Conservation (phyloP, 1,139 yeast species). For the Lodderomyces margitis region DNA sequence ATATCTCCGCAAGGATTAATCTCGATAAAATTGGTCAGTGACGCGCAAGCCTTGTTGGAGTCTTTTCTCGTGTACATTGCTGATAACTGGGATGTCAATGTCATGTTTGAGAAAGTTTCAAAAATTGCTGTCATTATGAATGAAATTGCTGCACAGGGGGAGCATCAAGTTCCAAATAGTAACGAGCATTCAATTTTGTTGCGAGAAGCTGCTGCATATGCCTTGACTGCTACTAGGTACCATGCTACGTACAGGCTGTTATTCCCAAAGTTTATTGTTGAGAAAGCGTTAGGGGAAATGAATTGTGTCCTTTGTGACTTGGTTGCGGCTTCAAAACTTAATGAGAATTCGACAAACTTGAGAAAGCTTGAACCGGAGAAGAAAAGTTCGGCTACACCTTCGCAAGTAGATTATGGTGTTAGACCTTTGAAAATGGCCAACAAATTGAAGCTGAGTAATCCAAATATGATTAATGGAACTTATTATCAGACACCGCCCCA, state of each 20-base stretch:
- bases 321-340: conserved; percentile 53
- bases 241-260: conserved; percentile 61
- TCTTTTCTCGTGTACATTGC: conserved; percentile 37
- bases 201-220: conserved; percentile 71
- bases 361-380: conserved; percentile 20
- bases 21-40: conserved; percentile 43
- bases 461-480: not conserved
- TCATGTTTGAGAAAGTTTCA: conserved; percentile 55
- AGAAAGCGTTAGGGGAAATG: conserved; percentile 77
- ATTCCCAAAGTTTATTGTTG: conserved; percentile 70
- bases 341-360: conserved; percentile 20
- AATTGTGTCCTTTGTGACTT: conserved; percentile 73
- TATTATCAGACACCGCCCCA: conserved; percentile 2
- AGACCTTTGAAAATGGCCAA: conserved; percentile 62
- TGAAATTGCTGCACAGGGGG: conserved; percentile 47
- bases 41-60: conserved; percentile 49
- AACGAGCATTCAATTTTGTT: conserved; percentile 41
- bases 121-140: conserved; percentile 50
- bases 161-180: conserved; percentile 32
- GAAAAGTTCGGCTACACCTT: conserved; percentile 48
- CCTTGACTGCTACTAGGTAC: conserved; percentile 77
- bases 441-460: conserved; percentile 27
- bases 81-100: conserved; percentile 34
- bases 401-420: conserved; percentile 80
- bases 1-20: conserved; percentile 44